phyloP scores from a whole-genome alignment of 371 early-diverging fungal species.

The Mortierella sp. region DNA sequence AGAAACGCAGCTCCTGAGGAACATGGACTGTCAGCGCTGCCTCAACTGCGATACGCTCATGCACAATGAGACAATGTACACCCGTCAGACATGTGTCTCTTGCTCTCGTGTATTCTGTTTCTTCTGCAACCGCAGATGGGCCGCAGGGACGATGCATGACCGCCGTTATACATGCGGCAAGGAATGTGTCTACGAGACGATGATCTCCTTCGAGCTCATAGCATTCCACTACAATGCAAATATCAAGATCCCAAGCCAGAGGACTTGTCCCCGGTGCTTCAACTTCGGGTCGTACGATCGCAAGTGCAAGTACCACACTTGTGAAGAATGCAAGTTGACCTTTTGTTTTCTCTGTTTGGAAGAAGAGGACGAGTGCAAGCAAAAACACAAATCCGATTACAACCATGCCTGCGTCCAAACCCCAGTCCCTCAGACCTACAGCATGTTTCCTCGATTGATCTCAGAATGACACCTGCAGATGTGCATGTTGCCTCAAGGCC shows the following conservation, averaged over 20 bases:
- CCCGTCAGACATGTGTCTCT: slow-evolving; percentile 14
- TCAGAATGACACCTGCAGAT: too few relatives aligned
- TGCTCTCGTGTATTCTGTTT: slow-evolving; percentile 24
- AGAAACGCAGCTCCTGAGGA: slow-evolving; percentile 13
- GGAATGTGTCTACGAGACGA: slow-evolving; percentile 27
- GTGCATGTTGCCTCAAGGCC: too few relatives aligned
- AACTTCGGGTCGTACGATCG: slow-evolving; percentile 26
- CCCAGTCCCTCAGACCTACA: slow-evolving; percentile 8
- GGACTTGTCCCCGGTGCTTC: slow-evolving; percentile 28
- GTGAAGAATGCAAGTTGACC: slow-evolving; percentile 13
- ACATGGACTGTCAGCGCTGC: slow-evolving; percentile 34
- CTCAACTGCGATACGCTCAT: slow-evolving; percentile 19
- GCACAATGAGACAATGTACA: slow-evolving; percentile 26
- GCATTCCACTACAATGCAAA: slow-evolving; percentile 17
- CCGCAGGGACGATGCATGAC: slow-evolving; percentile 9
- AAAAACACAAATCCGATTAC: slow-evolving; percentile 13
- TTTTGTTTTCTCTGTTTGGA: slow-evolving; percentile 37
- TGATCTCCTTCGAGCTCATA: slow-evolving; percentile 21
- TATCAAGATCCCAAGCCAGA: slow-evolving; percentile 21
- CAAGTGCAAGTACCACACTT: slow-evolving; percentile 36
- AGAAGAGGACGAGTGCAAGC: slow-evolving; percentile 14
- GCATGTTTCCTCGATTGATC: too few relatives aligned
- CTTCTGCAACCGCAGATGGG: slow-evolving; percentile 30
- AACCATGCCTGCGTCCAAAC: slow-evolving; percentile 11
- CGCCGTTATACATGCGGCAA: slow-evolving; percentile 21